phyloP scores from a whole-genome alignment of 768 basidiomycete species.

The Suillus luteus region DNA sequence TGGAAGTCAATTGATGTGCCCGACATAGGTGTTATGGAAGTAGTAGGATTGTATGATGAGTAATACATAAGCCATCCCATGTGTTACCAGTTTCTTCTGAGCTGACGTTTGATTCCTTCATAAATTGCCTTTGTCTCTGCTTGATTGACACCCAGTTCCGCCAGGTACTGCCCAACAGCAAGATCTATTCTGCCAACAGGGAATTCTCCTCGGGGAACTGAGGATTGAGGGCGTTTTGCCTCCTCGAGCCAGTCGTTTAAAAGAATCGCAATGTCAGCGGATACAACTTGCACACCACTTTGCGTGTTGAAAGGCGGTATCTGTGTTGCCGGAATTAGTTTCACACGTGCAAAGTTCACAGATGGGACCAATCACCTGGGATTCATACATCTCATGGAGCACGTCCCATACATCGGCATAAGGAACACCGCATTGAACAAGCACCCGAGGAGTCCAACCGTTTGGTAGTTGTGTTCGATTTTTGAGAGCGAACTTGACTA shows the following conservation, averaged over 20 bases:
- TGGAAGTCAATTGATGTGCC: conserved; percentile 61
- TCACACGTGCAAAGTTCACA: conserved; percentile 2
- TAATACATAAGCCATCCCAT: conserved; percentile 5
- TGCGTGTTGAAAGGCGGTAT: conserved; percentile 85
- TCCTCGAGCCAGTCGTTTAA: conserved; percentile 80
- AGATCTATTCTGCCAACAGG: conserved; percentile 77
- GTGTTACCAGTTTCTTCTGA: conserved; percentile 68
- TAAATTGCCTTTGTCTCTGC: conserved; percentile 65
- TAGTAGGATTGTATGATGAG: conserved; percentile 1
- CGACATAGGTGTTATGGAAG: not conserved
- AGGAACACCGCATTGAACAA: conserved; percentile 82
- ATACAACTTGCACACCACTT: conserved; percentile 75
- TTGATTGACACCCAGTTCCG: conserved; percentile 64
- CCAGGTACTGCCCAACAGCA: conserved; percentile 72
- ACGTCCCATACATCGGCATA: conserved; percentile 83
- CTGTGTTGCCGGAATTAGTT: conserved; percentile 37
- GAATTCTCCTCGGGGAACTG: conserved; percentile 61
- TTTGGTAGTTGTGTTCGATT: conserved; percentile 57
- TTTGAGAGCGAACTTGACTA: conserved; percentile 72
- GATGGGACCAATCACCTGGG: conserved; percentile 58
- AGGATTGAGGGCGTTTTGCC: conserved; percentile 72
- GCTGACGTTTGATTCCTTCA: conserved; percentile 69
- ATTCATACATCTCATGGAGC: conserved; percentile 84
- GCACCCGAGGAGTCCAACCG: conserved; percentile 82
- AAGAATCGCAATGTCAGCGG: conserved; percentile 80